Conservation (phyloP, 2,329 filamentous ascomycete genomes). For the Fusarium abutilonis region DNA sequence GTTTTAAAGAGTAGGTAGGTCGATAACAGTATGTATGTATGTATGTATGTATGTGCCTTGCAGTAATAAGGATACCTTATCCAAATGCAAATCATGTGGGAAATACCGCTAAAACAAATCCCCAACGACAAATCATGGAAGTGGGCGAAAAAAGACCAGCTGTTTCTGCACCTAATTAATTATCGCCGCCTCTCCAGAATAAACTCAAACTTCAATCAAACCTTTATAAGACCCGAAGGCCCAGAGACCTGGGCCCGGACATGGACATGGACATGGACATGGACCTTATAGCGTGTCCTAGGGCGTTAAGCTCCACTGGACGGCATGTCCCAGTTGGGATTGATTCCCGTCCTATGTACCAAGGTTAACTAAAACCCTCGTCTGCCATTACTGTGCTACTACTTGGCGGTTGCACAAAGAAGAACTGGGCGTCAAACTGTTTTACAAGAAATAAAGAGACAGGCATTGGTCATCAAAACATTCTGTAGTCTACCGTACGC, state of each 20-base stretch:
- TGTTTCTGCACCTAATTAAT: slow-evolving; percentile 2
- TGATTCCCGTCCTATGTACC: slow-evolving; percentile 5
- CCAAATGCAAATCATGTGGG: slow-evolving; percentile 2
- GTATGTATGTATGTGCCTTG: not conserved
- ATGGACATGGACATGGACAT: not conserved
- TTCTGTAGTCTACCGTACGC: too few species aligned
- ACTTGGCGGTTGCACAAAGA: slow-evolving; percentile 13
- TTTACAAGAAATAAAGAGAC: slow-evolving; percentile 8
- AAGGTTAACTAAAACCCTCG: not conserved
- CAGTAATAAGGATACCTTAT: not conserved
- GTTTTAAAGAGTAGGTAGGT: slow-evolving; percentile 1
- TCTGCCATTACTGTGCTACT: not conserved
- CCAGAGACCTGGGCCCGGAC: slow-evolving; percentile 16
- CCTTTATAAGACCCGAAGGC: not conserved
- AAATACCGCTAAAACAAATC: slow-evolving; percentile 23
- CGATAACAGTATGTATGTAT: too few species aligned
- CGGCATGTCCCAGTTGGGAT: slow-evolving; percentile 17
- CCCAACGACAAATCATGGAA: slow-evolving; percentile 10
- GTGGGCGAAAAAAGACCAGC: slow-evolving; percentile 8
- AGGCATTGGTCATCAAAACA: slow-evolving; percentile 1
- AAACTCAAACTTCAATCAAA: not conserved
- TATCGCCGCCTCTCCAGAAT: slow-evolving; percentile 11
- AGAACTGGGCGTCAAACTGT: slow-evolving; percentile 5
- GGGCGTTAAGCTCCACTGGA: slow-evolving; percentile 16
- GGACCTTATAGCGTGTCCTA: slow-evolving; percentile 10